A percentile compares a stretch with the other conserved stretches of the same genome.
phyloP scores from a whole-genome alignment of 805 yeast genomes.

The Candida wancherniae region DNA sequence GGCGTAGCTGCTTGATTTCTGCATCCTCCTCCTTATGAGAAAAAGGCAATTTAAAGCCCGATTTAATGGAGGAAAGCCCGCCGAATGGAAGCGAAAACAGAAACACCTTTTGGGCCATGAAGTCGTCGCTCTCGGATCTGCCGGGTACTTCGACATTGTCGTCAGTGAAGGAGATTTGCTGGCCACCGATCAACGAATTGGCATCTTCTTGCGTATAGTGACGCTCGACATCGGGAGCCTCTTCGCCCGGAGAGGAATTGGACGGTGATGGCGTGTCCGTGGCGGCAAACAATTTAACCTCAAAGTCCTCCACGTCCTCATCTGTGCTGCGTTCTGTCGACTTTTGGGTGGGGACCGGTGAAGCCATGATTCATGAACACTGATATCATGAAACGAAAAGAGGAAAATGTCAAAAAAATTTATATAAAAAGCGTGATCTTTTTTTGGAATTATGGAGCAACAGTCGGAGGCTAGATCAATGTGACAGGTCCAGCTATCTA shows the following conservation, averaged over 20 bases:
- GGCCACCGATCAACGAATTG: conserved; percentile 49
- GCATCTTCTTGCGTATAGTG: conserved; percentile 30
- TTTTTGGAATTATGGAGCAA: no score
- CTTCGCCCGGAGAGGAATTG: no score
- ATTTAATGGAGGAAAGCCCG: conserved; percentile 28
- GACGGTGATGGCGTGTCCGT: no score
- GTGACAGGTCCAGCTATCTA: no score
- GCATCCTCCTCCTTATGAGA: conserved; percentile 13
- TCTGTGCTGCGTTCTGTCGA: no score
- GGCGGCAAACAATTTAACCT: background rate
- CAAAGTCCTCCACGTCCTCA: conserved; percentile 1
- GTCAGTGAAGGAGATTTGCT: conserved; percentile 17
- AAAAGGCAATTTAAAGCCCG: conserved; percentile 22
- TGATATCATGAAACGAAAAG: no score
- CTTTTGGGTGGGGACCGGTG: no score
- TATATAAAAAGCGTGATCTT: no score
- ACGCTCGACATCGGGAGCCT: conserved; percentile 10
- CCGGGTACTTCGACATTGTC: background rate
- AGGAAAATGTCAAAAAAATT: no score
- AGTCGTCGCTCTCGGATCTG: conserved; percentile 3
- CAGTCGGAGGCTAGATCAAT: no score
- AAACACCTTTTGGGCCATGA: conserved; percentile 37
- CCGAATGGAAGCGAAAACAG: conserved; percentile 60
- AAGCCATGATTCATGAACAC: no score
- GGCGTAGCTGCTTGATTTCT: conserved; percentile 27